These are phyloP conservation scores for Physcomitrellopsis africana DNA, from an alignment of 225 moss, liverwort and hornwort species.

Conservation along the genomic window DNA sequence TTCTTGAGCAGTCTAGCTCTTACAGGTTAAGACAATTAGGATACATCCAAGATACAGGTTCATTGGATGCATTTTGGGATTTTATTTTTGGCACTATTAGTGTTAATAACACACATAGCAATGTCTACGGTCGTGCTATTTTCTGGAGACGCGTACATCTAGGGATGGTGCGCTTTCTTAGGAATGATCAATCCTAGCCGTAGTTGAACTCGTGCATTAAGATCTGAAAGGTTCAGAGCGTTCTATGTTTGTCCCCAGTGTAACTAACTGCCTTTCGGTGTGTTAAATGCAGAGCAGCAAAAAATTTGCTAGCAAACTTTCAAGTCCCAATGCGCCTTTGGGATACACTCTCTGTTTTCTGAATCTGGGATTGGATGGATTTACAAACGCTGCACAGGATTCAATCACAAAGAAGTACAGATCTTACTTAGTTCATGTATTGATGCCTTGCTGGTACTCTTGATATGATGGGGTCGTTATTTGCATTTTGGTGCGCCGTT, in stretches of 20 bases:
- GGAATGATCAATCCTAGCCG: neutral
- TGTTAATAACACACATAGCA: neutral
- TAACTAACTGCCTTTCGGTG: conserved; percentile 5
- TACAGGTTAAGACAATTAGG: neutral
- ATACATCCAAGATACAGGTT: conserved; percentile 2
- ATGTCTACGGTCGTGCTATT: neutral
- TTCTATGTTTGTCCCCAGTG: neutral
- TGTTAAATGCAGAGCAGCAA: conserved; percentile 71
- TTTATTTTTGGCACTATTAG: neutral
- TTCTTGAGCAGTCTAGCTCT: neutral
- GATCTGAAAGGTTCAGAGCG: conserved; percentile 7
- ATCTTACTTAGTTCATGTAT: neutral
- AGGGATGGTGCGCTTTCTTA: conserved; percentile 18
- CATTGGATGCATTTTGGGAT: neutral
- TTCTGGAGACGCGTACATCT: conserved; percentile 13
- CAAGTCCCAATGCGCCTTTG: conserved; percentile 85
- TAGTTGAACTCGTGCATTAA: neutral
- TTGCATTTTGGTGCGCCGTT: neutral
- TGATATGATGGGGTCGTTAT: neutral
- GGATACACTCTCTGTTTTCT: conserved; percentile 88
- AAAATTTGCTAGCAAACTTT: conserved; percentile 69
- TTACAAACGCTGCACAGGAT: conserved; percentile 96
- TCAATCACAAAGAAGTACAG: conserved; percentile 74
- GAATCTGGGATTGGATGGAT: conserved; percentile 91
- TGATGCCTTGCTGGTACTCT: neutral